Evolutionary conservation across 2,329 filamentous ascomycete genomes (phyloP).

Genomic region (Colletotrichum eremochloae): DNA sequence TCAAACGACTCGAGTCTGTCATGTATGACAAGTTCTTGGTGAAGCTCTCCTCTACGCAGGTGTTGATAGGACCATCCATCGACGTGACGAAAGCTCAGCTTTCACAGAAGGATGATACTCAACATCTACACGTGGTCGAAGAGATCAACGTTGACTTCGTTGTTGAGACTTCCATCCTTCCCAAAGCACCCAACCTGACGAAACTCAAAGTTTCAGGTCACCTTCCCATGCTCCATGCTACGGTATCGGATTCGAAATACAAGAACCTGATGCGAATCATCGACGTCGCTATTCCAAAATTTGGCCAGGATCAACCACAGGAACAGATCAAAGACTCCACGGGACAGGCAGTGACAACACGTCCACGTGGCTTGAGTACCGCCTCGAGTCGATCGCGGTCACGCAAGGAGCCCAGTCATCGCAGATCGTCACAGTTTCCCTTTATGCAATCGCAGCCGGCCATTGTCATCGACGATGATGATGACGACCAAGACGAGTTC

Average conservation of each 20-base stretch:
- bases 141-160: conserved; percentile 98
- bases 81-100: conserved; percentile 90
- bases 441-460: conserved; percentile 80
- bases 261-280: conserved; percentile 97
- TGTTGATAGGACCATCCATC: conserved; percentile 94
- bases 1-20: conserved; percentile 85
- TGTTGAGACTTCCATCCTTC: conserved; percentile 96
- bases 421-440: conserved; percentile 79
- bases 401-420: conserved; percentile 63
- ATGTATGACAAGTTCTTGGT: conserved; percentile 99
- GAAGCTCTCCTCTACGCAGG: conserved; percentile 93
- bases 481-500: conserved; percentile 75
- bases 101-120: conserved; percentile 73
- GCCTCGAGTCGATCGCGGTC: conserved; percentile 61
- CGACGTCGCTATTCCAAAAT: conserved; percentile 92
- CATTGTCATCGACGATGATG: conserved; percentile 83
- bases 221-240: conserved; percentile 90
- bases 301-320: conserved; percentile 59
- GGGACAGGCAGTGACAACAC: conserved; percentile 47
- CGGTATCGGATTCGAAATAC: conserved; percentile 95
- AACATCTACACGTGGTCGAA: conserved; percentile 90
- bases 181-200: conserved; percentile 92
- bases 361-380: conserved; percentile 62
- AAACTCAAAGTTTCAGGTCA: conserved; percentile 93
- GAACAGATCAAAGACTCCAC: conserved; percentile 42